These are phyloP conservation scores for Casuarina cunninghamiana DNA, from an alignment of 306 rosid species.

Conservation along the genomic window DNA sequence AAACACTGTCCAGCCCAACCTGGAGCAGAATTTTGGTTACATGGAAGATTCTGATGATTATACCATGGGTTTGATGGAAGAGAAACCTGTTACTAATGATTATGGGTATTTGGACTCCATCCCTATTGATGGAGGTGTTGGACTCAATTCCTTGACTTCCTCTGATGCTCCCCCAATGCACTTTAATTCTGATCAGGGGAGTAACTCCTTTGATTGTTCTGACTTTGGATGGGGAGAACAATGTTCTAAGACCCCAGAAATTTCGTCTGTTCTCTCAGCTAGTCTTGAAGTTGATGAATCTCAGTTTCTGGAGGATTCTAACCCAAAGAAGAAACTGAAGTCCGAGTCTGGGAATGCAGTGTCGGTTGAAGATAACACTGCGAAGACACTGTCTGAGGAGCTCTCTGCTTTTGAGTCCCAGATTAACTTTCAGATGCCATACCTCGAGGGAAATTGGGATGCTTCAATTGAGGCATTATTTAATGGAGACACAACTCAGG, in stretches of 20 bases:
- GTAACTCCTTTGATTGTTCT: conserved; percentile 74
- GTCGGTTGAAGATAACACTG: conserved; percentile 30
- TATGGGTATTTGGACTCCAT: conserved; percentile 40
- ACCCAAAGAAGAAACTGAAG: conserved; percentile 43
- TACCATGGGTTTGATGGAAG: conserved; percentile 59
- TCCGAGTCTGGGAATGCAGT: conserved; percentile 35
- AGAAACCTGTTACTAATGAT: conserved; percentile 60
- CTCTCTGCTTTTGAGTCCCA: conserved; percentile 69
- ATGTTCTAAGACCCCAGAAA: conserved; percentile 75
- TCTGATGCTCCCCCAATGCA: conserved; percentile 40
- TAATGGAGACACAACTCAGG: conserved; percentile 53
- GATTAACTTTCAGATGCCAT: conserved; percentile 70
- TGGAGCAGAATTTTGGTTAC: conserved; percentile 42
- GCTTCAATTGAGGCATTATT: conserved; percentile 57
- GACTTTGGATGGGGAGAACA: conserved; percentile 76
- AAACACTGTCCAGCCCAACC: conserved; percentile 42
- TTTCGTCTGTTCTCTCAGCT: conserved; percentile 69
- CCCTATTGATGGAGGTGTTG: conserved; percentile 39
- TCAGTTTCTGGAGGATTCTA: conserved; percentile 48
- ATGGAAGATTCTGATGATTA: conserved; percentile 39
- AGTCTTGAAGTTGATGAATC: conserved; percentile 48
- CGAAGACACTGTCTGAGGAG: conserved; percentile 70
- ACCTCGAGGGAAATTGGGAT: conserved; percentile 69
- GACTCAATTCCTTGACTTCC: conserved; percentile 26
- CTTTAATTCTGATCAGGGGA: conserved; percentile 77